Base-by-base conservation (phyloP, 2,329 filamentous ascomycete genomes). In the Aureobasidium namibiae region DNA sequence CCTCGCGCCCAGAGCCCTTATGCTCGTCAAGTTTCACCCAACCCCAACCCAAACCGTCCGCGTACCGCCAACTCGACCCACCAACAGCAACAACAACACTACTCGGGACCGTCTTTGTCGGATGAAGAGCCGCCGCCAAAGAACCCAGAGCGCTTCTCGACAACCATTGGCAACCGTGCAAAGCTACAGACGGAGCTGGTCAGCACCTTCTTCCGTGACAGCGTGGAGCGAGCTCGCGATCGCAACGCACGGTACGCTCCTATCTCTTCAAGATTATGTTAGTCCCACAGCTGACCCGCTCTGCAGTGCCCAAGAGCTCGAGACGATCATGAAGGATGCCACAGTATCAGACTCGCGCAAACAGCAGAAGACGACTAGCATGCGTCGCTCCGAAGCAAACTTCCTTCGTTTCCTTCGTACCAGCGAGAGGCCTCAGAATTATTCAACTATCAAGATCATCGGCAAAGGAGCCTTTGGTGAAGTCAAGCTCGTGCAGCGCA, bases 381-480 rank as follows among this genome's bases (percentile, higher is more conserved):
- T 91, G 65, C 89, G 91, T 59, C 88, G 89, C 68, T 90, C 92
- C 68, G 92, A 97, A 74, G 90, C 89, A 53, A 89, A 91, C 68
- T 97, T 96, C 74, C 80, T 99, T 63, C 90, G 92, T 39, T 96
- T 97, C 79, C 79, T 97, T 68, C 86, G 92, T 60, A 96, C 92
- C 60, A 92, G 90, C 74, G 92, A 97, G 72, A 88, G 87, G 74
- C 91, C 92, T 11, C 86, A 92, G 66, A 97, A 97, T 77, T 99
- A 97, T 80, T 85, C 86, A 64, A 97, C 92, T 1, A 82, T 97
- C 75, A 97, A 97, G 80, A 92, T 97, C 67, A 99, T 99, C 67
- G 94, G 94, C 70, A 99, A 99, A 80, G 94, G 94, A 75, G 94
- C 94, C 14, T 99, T 99, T 70, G 94, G 94, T 72, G 94, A 99